Base-by-base conservation (phyloP, 148 eudicot species). In the Silene conica region DNA sequence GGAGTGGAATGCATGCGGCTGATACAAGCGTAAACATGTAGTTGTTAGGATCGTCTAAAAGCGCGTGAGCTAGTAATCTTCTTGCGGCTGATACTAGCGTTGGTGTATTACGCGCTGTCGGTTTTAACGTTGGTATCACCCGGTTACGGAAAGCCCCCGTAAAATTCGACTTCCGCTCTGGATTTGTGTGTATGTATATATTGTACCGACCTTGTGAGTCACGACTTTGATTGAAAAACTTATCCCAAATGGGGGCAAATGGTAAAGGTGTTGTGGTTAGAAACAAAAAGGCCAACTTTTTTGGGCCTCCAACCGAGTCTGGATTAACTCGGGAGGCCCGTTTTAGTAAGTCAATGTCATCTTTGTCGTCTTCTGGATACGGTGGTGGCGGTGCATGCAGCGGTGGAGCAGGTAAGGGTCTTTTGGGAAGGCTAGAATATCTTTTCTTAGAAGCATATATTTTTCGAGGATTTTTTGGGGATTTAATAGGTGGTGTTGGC, bases 221-320 rank as follows among this genome's bases (percentile, higher is more conserved):
- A 10, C 41, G 73, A 54, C 82, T 82, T 41, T 71, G 73, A 72
- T 77, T 76, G 82, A 94, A 94, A 77, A 71, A 95, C 3, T 55
- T 62, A 31, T 92, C 96, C 98, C 98, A 92, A 0, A 95, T 78
- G 1, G 93, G 88, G 0, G 96, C 87, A 13, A 90, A 80, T 4
- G 93, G 93, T 15, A 95, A 79, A 10, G 93, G 86, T 0, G 82
- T 71, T 22, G 89, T 84, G n/a, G 98, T 90, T 61, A 95, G 70
- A 74, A 92, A 91, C 82, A 94, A 62, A 78, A 91, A 94, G 0
- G 98, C 98, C n/a, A 92, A 54, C 64, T 89, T 91, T 67, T 74
- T 91, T 0, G 26, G 74, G 0, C 66, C 63, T 8, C 50, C 12
- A 4, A 73, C 34, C 8, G 84, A 76, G 34, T 79, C 58, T 21